These are phyloP conservation scores for Cutaneotrichosporon sp. DNA, from an alignment of 1,284 basidiomycete genomes.

Conservation along the genomic window DNA sequence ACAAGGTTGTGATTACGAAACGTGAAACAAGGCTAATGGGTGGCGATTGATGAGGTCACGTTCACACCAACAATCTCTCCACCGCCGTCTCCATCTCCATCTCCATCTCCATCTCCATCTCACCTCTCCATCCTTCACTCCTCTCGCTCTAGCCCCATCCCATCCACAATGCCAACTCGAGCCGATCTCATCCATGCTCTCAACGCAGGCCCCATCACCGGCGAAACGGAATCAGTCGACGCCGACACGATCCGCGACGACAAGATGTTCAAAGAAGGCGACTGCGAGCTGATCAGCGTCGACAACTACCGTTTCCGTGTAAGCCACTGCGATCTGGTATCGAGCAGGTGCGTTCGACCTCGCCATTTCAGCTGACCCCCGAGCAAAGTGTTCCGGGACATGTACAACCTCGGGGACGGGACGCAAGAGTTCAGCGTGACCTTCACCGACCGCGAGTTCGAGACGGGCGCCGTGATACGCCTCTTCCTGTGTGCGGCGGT, in stretches of 20 bases:
- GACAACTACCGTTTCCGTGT: constrained; percentile 2
- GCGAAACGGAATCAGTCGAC: background rate
- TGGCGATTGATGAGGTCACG: background rate
- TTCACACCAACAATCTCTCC: background rate
- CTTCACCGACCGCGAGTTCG: background rate
- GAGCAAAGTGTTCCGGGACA: constrained; percentile 2
- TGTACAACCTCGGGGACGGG: background rate
- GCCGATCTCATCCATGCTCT: background rate
- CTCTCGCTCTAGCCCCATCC: no score
- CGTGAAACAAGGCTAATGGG: background rate
- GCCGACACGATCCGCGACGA: background rate
- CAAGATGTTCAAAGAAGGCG: background rate
- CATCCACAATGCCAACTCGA: background rate
- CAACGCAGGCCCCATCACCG: background rate
- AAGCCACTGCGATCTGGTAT: background rate
- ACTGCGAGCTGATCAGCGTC: constrained; percentile 1
- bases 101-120: background rate
- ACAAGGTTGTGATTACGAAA: background rate
- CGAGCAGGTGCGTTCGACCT: background rate
- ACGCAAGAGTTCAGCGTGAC: background rate
- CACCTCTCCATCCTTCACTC: background rate
- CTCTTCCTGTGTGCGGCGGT: background rate
- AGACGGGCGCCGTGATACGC: background rate
- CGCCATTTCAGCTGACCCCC: no score
- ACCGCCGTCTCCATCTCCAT: background rate